These are phyloP conservation scores for Sclerotinia borealis DNA, from an alignment of 2,329 filamentous ascomycete genomes.

Conservation along the genomic window DNA sequence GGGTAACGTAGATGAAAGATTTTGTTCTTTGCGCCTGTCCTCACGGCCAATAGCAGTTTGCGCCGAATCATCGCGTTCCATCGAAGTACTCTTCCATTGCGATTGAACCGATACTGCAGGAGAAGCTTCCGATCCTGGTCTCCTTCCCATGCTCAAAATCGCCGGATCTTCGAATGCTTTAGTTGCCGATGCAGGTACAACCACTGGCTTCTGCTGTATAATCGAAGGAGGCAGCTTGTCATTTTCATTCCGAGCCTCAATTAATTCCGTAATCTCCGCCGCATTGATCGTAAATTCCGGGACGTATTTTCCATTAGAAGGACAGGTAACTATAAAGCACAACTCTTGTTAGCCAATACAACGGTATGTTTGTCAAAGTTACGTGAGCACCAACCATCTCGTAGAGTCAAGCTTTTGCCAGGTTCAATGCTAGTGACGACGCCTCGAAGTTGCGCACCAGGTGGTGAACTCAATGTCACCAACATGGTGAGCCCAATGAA, in stretches of 20 bases:
- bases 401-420: constrained; percentile 32
- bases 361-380: neutral
- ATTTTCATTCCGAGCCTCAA: constrained; percentile 31
- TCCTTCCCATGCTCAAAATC: constrained; percentile 32
- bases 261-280: constrained; percentile 29
- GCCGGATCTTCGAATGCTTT: constrained; percentile 32
- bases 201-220: neutral
- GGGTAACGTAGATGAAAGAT: constrained; percentile 36
- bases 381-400: constrained; percentile 27
- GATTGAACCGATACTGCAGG: constrained; percentile 16
- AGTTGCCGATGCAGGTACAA: constrained; percentile 10
- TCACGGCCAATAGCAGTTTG: constrained; percentile 23
- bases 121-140: constrained; percentile 29
- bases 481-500: constrained; percentile 35
- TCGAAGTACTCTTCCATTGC: constrained; percentile 32
- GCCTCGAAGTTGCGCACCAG: constrained; percentile 32
- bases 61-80: constrained; percentile 25
- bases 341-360: constrained; percentile 1
- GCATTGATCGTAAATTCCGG: constrained; percentile 32
- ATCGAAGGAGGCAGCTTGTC: constrained; percentile 8
- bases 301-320: constrained; percentile 29
- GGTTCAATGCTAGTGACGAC: constrained; percentile 32
- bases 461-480: constrained; percentile 32
- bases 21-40: constrained; percentile 23
- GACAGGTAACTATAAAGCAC: constrained; percentile 25